Conservation (phyloP, 257 asterid species). For the Vinca minor region DNA sequence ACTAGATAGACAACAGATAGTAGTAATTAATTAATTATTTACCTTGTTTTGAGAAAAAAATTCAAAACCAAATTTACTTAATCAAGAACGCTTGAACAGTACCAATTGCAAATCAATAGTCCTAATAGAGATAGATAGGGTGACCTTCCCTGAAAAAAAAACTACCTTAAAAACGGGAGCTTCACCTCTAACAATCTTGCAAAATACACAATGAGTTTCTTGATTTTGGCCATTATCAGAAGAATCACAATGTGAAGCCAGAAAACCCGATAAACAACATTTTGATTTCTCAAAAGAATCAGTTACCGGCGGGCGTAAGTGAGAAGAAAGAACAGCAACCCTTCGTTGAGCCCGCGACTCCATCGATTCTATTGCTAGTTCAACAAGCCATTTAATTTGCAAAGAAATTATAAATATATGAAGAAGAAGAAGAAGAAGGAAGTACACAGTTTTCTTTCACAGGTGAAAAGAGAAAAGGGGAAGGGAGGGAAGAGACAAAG, state of each 20-base stretch:
- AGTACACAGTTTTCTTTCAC: not conserved
- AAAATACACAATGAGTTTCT: slow-evolving; percentile 48
- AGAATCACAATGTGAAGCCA: slow-evolving; percentile 31
- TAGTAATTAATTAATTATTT: not conserved
- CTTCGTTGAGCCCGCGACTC: slow-evolving; percentile 69
- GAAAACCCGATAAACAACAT: slow-evolving; percentile 17
- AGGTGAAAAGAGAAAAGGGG: not conserved
- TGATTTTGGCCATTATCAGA: slow-evolving; percentile 22
- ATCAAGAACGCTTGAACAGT: too few relatives aligned
- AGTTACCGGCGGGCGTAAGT: slow-evolving; percentile 39
- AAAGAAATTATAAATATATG: not conserved
- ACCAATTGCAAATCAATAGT: too few relatives aligned
- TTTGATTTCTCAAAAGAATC: slow-evolving; percentile 17
- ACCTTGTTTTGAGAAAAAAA: not conserved
- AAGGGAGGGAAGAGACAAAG: not conserved
- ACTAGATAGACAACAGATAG: not conserved
- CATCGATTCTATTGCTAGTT: slow-evolving; percentile 19
- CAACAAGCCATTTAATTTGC: not conserved
- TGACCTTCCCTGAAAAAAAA: too few relatives aligned
- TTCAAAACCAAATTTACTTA: not conserved
- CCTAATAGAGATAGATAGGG: too few relatives aligned
- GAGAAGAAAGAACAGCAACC: slow-evolving; percentile 56
- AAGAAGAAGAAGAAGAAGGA: not conserved
- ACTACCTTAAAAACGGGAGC: slow-evolving; percentile 69
- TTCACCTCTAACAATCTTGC: slow-evolving; percentile 61